phyloP scores from a whole-genome alignment of 2,329 filamentous ascomycete species.

The Aspergillus transmontanensis region DNA sequence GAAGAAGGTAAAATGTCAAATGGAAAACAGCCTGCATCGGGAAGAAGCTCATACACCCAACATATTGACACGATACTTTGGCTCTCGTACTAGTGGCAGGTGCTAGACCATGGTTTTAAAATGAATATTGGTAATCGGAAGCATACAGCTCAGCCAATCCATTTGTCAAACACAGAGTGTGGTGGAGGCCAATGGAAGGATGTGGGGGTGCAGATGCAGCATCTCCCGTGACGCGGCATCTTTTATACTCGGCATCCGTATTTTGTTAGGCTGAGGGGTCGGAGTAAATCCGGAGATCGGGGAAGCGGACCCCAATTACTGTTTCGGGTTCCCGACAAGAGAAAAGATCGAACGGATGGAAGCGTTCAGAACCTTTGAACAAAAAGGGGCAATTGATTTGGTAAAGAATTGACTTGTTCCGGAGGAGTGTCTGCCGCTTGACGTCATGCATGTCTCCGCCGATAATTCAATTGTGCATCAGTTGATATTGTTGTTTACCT shows the following conservation, averaged over 20 bases:
- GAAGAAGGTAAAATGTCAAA: too few species aligned
- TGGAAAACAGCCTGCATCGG: too few species aligned
- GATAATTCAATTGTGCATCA: neutral
- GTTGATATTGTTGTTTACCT: too few species aligned
- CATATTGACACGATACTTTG: too few species aligned
- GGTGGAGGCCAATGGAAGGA: neutral
- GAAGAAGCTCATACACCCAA: too few species aligned
- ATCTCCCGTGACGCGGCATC: neutral
- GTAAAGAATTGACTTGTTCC: neutral
- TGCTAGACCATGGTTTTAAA: too few species aligned
- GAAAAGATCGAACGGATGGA: neutral
- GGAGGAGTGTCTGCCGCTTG: conserved; percentile 3
- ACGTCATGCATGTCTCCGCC: neutral
- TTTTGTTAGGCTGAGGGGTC: neutral
- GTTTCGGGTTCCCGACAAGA: conserved; percentile 3
- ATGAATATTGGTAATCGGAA: neutral
- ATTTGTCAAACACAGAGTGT: neutral
- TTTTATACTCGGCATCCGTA: neutral
- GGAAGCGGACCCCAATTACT: neutral
- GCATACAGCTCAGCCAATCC: neutral
- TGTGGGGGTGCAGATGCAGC: neutral
- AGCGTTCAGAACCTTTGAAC: neutral
- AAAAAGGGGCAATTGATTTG: neutral
- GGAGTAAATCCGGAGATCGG: neutral
- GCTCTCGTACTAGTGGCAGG: too few species aligned